Conservation (phyloP, 768 basidiomycete species). For the Psilocybe subaeruginosa region DNA sequence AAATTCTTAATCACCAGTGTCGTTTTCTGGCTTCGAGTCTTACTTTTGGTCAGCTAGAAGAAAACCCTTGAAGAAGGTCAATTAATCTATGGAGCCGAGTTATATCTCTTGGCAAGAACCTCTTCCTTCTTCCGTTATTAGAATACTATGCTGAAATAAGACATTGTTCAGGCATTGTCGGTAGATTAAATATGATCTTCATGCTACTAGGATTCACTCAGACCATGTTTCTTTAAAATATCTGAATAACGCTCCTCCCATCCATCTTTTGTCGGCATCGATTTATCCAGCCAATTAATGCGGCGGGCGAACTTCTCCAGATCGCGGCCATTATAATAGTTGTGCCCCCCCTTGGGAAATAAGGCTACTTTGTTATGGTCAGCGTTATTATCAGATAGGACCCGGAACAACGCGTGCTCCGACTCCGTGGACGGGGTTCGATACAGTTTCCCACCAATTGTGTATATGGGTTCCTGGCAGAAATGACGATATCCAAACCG, state of each 20-base stretch:
- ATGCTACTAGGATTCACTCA: background rate
- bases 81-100: background rate
- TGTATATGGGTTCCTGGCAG: slow-evolving; percentile 49
- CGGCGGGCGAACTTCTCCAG: slow-evolving; percentile 48
- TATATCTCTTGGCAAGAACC: background rate
- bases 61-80: background rate
- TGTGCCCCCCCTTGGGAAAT: slow-evolving; percentile 61
- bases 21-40: background rate
- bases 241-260: slow-evolving; percentile 50
- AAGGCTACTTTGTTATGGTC: slow-evolving; percentile 19
- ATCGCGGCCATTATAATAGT: slow-evolving; percentile 62
- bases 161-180: too few species aligned
- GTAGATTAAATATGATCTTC: background rate
- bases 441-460: slow-evolving; percentile 49
- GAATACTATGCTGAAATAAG: background rate
- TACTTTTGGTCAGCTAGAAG: background rate
- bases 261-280: slow-evolving; percentile 32
- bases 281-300: slow-evolving; percentile 44
- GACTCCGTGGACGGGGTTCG: slow-evolving; percentile 45
- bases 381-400: slow-evolving; percentile 22
- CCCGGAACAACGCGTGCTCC: slow-evolving; percentile 49
- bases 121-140: too few species aligned
- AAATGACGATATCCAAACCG: slow-evolving; percentile 57
- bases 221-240: slow-evolving; percentile 13
- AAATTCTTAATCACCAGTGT: background rate